These are phyloP conservation scores for Geosmithia putterillii DNA, from an alignment of 2,329 filamentous ascomycete genomes.

Conservation along the genomic window DNA sequence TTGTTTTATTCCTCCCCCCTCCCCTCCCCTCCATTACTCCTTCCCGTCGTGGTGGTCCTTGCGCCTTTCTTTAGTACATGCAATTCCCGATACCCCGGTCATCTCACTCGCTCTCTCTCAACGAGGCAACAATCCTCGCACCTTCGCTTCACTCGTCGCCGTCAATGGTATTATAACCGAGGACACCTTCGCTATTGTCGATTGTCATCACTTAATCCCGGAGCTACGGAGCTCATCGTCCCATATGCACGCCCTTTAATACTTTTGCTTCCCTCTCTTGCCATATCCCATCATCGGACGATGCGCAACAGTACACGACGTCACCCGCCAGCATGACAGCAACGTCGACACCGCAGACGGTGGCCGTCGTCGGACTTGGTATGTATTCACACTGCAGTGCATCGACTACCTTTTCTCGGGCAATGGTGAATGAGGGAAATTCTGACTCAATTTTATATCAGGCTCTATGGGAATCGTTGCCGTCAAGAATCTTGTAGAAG, in stretches of 20 bases:
- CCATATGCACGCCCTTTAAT: neutral
- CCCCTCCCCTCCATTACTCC: neutral
- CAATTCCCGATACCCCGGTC: neutral
- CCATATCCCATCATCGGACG: no score
- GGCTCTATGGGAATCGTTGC: constrained; percentile 3
- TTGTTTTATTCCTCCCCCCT: no score
- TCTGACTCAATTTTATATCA: no score
- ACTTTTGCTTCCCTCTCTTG: neutral
- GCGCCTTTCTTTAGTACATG: neutral
- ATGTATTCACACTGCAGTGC: neutral
- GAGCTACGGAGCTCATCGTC: neutral
- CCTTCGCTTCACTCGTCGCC: neutral
- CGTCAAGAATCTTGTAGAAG: constrained; percentile 23
- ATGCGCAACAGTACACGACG: no score
- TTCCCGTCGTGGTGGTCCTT: neutral
- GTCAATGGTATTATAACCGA: no score
- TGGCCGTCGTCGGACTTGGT: constrained; percentile 4
- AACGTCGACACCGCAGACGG: neutral
- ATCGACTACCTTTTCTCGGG: no score
- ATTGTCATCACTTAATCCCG: neutral
- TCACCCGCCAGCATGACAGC: neutral
- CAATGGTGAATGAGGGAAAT: no score
- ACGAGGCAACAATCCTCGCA: neutral
- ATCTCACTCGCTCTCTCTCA: neutral
- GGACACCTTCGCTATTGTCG: no score